Evolutionary conservation across 345 rosid genomes (phyloP).

Genomic region (Sisymbrium altissimum): DNA sequence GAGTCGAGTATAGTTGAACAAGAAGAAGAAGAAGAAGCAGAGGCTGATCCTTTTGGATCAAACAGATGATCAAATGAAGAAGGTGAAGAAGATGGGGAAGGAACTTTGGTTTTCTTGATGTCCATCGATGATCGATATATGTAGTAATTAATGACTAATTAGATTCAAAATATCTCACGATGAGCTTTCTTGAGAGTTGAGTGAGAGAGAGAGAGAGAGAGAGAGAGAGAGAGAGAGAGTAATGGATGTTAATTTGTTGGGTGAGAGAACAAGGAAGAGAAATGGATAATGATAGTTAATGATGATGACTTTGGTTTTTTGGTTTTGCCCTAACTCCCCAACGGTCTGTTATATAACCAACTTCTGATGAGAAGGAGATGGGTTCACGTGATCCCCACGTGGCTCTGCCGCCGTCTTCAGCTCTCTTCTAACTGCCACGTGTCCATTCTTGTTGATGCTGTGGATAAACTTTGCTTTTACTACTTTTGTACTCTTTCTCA

Average conservation of each 20-base stretch:
- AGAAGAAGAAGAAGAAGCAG: conserved; percentile 29
- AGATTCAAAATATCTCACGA: neutral
- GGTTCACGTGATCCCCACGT: conserved; percentile 41
- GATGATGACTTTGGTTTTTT: conserved; percentile 13
- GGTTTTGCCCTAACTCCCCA: conserved; percentile 35
- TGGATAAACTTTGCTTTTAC: conserved; percentile 37
- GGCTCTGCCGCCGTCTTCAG: conserved; percentile 31
- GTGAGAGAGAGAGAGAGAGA: neutral
- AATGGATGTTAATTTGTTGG: neutral
- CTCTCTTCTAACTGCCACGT: conserved; percentile 22
- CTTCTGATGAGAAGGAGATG: conserved; percentile 33
- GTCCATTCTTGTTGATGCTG: conserved; percentile 1
- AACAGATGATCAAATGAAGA: conserved; percentile 31
- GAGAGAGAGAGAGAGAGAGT: neutral
- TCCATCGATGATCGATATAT: conserved; percentile 16
- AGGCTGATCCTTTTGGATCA: conserved; percentile 31
- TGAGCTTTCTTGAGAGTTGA: neutral
- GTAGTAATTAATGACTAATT: neutral
- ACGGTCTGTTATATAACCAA: conserved; percentile 40
- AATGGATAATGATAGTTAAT: conserved; percentile 15
- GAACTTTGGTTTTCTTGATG: conserved; percentile 18
- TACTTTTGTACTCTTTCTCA: conserved; percentile 13
- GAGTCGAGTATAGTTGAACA: conserved; percentile 37
- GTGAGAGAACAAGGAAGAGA: neutral
- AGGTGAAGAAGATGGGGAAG: conserved; percentile 8